Conservation (phyloP, 129 eudicot genomes). For the Helianthus tuberosus region DNA sequence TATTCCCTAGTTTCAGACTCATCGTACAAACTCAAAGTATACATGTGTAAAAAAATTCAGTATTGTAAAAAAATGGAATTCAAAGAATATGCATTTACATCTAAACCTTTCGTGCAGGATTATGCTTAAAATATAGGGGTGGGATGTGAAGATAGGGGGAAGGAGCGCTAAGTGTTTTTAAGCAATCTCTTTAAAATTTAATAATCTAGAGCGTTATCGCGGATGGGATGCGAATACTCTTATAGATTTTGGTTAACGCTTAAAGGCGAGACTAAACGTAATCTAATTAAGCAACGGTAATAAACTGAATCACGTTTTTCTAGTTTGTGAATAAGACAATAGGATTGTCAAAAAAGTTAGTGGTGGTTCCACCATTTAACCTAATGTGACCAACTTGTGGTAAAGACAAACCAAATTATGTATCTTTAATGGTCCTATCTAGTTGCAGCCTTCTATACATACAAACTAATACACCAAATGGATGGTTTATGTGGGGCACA, state of each 20-base stretch:
- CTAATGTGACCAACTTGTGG: conserved; percentile 17
- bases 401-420: background rate
- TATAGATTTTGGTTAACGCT: background rate
- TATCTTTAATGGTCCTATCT: conserved; percentile 1
- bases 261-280: background rate
- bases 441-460: conserved; percentile 19
- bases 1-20: background rate
- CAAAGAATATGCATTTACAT: no score
- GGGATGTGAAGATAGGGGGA: no score
- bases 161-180: no score
- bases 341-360: background rate
- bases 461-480: background rate
- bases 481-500: conserved; percentile 2
- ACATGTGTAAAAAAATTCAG: background rate
- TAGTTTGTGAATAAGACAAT: background rate
- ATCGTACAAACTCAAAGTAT: background rate
- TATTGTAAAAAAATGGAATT: background rate
- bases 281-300: background rate
- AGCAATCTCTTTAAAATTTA: no score
- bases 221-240: no score
- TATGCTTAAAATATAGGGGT: no score
- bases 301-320: background rate
- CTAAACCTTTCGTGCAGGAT: no score
- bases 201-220: background rate
- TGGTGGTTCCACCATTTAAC: background rate